Base-by-base conservation (phyloP, 495 filamentous ascomycete genomes). In the Penicillium argentinense region DNA sequence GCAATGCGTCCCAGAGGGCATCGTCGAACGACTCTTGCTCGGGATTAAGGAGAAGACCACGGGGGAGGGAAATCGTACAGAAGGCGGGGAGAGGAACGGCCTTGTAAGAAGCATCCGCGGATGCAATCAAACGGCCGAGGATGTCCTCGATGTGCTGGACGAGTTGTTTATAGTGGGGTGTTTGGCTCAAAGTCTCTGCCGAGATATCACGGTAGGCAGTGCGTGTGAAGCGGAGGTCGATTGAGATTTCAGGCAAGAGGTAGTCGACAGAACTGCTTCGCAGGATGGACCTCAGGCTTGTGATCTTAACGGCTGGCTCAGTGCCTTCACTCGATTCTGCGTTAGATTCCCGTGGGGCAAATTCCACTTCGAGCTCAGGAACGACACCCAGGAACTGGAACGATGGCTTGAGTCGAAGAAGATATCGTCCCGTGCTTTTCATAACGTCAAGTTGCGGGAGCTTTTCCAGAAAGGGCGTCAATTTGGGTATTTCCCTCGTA, bases 191-290 rank as follows among this genome's bases (percentile, higher is more conserved):
- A 8, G 29, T 24, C 2, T 44, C 51, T 0, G 30, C 19, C 5
- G 59, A 51, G 18, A 71, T 29, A 5, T 73, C 57, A 1, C 43
- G 54, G 37, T 59, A 63, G 14, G 67, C 18, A 12, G 53, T 69
- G 21, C 67, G 62, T 4, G 67, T 69, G 39, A 75, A 75, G 3
- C 70, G 70, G 21, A 75, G 53, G 45, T 75, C 72, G 22, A 65
- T 40, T 2, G 62, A 49, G 26, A 56, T 64, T 48, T 75, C 72
- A 3, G 72, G 72, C 9, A 75, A 58, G 9, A 75, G 56, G 44
- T 71, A 73, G 37, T 75, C 70, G 9, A 73, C 58, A 26, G 53
- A 63, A 34, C 46, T 70, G 18, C 66, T 56, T 12, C 41, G 21
- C 9, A 63, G 26, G 17, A 75, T 49, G 0, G 60, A 53, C 28